Conservation (phyloP, 805 yeast species). For the Yarrowia sp. region DNA sequence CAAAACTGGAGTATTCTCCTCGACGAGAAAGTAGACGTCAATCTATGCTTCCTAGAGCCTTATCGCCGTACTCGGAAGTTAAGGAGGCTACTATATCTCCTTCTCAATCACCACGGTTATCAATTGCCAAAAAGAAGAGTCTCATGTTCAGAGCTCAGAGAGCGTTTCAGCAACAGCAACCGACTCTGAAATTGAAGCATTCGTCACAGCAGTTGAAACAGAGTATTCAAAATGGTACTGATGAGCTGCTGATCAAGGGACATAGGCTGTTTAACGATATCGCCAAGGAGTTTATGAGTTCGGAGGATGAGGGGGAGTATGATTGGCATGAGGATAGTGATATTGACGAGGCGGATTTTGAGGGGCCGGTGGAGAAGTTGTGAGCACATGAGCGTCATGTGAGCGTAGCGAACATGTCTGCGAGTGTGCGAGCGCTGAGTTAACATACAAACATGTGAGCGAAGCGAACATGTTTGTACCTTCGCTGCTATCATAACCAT, state of each 20-base stretch:
- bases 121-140: slow-evolving; percentile 26
- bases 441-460: too few species aligned
- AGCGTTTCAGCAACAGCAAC: slow-evolving; percentile 23
- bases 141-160: slow-evolving; percentile 21
- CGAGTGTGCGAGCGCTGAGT: not conserved
- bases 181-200: slow-evolving; percentile 4
- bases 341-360: slow-evolving; percentile 22
- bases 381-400: not conserved
- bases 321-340: slow-evolving; percentile 23
- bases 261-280: slow-evolving; percentile 11
- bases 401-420: not conserved
- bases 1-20: not conserved
- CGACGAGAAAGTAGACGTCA: slow-evolving; percentile 7
- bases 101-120: slow-evolving; percentile 2
- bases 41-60: slow-evolving; percentile 5
- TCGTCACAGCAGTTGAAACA: slow-evolving; percentile 26
- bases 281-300: slow-evolving; percentile 24
- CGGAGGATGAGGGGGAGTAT: slow-evolving; percentile 12
- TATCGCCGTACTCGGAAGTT: slow-evolving; percentile 3
- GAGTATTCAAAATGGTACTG: slow-evolving; percentile 13
- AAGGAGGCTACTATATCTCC: not conserved
- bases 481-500: too few species aligned
- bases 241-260: slow-evolving; percentile 15
- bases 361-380: slow-evolving; percentile 1
- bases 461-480: too few species aligned